A percentile compares a stretch with the other conserved stretches of the same genome.
Conservation (phyloP, 2,329 filamentous ascomycete species). For the Penicillium sp. region DNA sequence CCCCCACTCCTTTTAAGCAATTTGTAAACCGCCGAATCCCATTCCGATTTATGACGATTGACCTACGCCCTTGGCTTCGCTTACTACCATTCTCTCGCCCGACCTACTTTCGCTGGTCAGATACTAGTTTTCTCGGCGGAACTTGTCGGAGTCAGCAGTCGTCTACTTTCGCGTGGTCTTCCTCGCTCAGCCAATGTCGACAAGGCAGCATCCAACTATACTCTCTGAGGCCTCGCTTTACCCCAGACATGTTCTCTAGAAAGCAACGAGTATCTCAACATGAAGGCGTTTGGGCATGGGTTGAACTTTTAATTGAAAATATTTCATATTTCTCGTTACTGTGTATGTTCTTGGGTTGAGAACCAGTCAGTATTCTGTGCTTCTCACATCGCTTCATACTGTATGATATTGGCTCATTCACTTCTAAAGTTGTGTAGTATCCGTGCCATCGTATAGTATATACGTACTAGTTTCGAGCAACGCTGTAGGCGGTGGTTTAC, state of each 20-base stretch:
- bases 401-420: constrained; percentile 18
- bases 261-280: constrained; percentile 12
- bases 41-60: constrained; percentile 23
- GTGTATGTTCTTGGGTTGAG: constrained; percentile 19
- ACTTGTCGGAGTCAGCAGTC: background rate
- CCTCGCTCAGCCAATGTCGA: background rate
- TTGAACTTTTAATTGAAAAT: constrained; percentile 19
- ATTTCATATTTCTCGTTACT: constrained; percentile 11
- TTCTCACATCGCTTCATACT: constrained; percentile 22
- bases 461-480: background rate
- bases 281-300: constrained; percentile 28
- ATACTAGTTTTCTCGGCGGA: background rate
- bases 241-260: background rate
- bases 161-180: background rate
- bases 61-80: constrained; percentile 19
- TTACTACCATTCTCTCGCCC: constrained; percentile 12
- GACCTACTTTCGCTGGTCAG: constrained; percentile 4
- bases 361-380: constrained; percentile 1
- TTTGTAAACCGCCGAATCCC: constrained; percentile 15
- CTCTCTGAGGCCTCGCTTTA: background rate
- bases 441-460: background rate
- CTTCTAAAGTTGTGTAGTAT: constrained; percentile 1
- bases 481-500: background rate
- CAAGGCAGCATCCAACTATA: background rate
- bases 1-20: constrained; percentile 1